Base-by-base conservation (phyloP, 106 monocot species). In the Cymbidium sinense region DNA sequence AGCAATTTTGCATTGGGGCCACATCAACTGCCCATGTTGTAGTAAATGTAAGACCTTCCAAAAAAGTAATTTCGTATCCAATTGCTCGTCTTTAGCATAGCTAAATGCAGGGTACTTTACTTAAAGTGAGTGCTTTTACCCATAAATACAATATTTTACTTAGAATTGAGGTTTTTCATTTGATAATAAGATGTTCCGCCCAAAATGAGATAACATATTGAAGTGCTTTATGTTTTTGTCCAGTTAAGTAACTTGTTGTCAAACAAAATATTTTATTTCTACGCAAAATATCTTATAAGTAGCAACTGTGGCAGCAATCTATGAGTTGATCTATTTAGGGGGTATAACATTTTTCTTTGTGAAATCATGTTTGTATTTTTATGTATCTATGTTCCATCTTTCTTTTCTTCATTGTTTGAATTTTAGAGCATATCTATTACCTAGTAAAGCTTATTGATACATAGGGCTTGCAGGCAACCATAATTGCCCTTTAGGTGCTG, bases 381-480 rank as follows among this genome's bases (percentile, higher is more conserved):
- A 11, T 64, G 27, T 11, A 28, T 64, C 19, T 23, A 29, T 29
- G 25, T 27, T 27, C 52, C 12, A n/a, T 3, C 8, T 52, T 52
- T 52, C 41, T 64, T 27, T 3, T 70, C 15, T 35, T 21, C 41
- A 21, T 9, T 73, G 39, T 73, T 73, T 73, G 73, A 12, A 34
- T 2, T 34, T 70, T 70, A 5, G 35, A 34, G 34, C 34, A 70
- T 20, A 70, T 70, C 15, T 18, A 35, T 35, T 33, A 18, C 0
- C 20, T 34, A 18, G 31, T 35, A 33, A 33, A 27, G 7, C 34
- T 39, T 5, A 21, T 41, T 39, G 18, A 33, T 72, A 21, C 72
- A 41, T 41, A 37, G 39, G 37, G 15, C 72, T 20, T 43, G 37
- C 70, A 79, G 84, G 6, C 33, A 83, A 74, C 28, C 20, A 1